Evolutionary conservation across 1,139 yeast species (phyloP).

Genomic region (Blastobotrys elegans): DNA sequence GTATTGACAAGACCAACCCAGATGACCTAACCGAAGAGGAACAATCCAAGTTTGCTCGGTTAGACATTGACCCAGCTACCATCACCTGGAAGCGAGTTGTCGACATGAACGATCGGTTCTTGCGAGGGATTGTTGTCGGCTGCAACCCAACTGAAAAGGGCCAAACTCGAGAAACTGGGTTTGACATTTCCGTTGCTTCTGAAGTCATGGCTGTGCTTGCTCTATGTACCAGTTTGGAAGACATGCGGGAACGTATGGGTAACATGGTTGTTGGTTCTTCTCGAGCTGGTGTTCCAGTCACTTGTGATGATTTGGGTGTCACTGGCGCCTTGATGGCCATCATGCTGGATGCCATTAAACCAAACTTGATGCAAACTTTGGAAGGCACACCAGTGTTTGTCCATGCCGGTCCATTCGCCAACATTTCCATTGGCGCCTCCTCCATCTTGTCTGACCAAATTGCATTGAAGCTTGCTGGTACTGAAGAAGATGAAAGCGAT

Average conservation of each 20-base stretch:
- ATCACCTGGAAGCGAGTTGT: constrained; percentile 97
- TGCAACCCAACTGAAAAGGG: constrained; percentile 95
- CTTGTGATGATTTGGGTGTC: constrained; percentile 94
- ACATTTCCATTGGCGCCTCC: constrained; percentile 89
- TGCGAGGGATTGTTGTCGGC: constrained; percentile 88
- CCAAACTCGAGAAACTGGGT: constrained; percentile 80
- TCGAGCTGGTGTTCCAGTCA: constrained; percentile 77
- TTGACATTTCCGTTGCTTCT: constrained; percentile 94
- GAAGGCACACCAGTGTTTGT: constrained; percentile 98
- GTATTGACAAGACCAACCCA: constrained; percentile 78
- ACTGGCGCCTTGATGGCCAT: constrained; percentile 97
- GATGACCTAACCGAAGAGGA: constrained; percentile 81
- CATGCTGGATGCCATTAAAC: constrained; percentile 94
- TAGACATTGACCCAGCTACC: constrained; percentile 89
- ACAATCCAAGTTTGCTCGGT: constrained; percentile 66
- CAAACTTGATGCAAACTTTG: constrained; percentile 94
- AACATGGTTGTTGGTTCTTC: constrained; percentile 86
- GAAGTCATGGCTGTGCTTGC: constrained; percentile 98
- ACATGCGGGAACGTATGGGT: constrained; percentile 88
- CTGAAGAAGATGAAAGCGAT: constrained; percentile 46
- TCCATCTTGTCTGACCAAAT: constrained; percentile 92
- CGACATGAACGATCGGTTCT: constrained; percentile 90
- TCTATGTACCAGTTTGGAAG: constrained; percentile 74
- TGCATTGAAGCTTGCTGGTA: constrained; percentile 90
- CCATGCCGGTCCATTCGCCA: constrained; percentile 98